Percentiles rank a stretch among this genome's conserved stretches.
phyloP scores from a whole-genome alignment of 2,329 filamentous ascomycete genomes.

The Cladophialophora psammophila region DNA sequence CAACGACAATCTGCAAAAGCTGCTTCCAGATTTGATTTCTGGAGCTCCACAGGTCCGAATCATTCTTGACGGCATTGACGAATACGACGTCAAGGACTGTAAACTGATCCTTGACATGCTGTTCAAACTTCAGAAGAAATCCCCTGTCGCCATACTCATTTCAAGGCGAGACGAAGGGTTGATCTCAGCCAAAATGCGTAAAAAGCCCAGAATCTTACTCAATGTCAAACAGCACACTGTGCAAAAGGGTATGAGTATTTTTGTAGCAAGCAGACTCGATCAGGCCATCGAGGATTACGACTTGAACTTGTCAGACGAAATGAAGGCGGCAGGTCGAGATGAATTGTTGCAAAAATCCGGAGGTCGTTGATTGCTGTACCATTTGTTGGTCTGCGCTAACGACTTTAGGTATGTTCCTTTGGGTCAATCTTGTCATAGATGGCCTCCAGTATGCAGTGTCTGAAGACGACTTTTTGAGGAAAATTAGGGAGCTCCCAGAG shows the following conservation, averaged over 20 bases:
- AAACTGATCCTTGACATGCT: not conserved
- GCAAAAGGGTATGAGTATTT: not conserved
- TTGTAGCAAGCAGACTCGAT: not conserved
- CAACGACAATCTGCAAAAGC: not conserved
- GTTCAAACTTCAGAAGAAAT: not conserved
- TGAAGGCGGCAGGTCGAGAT: not conserved
- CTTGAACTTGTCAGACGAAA: not conserved
- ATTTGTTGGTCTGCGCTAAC: not conserved
- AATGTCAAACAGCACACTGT: not conserved
- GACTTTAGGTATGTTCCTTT: slow-evolving; percentile 1
- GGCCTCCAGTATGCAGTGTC: not conserved
- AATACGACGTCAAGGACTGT: not conserved
- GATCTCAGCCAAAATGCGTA: not conserved
- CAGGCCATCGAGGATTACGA: not conserved
- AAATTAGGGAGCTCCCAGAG: not conserved
- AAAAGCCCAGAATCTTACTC: not conserved
- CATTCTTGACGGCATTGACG: not conserved
- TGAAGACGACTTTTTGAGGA: not conserved
- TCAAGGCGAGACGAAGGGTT: not conserved
- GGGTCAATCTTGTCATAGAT: not conserved
- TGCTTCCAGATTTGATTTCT: slow-evolving; percentile 1
- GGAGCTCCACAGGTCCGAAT: not conserved
- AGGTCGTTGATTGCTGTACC: not conserved
- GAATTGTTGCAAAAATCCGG: not conserved
- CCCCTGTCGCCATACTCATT: not conserved